Evolutionary conservation across 2,329 filamentous ascomycete species (phyloP), one percentile per base, ranked within the genome.

Genomic region (Pestalotiopsis sp.): DNA sequence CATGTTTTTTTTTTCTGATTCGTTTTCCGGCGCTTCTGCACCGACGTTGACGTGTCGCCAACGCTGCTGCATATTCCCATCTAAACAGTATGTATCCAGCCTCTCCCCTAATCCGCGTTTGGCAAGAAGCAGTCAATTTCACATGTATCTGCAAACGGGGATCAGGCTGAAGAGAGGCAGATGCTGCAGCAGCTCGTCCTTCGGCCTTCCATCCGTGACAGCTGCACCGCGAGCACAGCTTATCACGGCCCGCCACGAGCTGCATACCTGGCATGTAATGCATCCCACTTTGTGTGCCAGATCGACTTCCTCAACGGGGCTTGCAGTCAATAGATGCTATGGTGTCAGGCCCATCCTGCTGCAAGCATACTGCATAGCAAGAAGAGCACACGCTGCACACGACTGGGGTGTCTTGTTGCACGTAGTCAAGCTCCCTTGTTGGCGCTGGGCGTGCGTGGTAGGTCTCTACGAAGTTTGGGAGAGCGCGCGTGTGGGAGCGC

Each of bases 1-100:
- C 64, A 60, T 66, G 31, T 66, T 66, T 66, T 59, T 38, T 20
- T 59, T 59, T 25, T 59, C 56, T 59, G 23, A 27, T 27, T n/a
- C 23, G 57, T 36, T 59, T 36, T 59, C 57, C 27, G 57, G 45
- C 45, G 45, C 45, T 52, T 52, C 45, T 62, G 59, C 59, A 62
- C 4, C 59, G 17, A 14, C 27, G 59, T 39, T 20, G 59, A 20
- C n/a, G 25, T 39, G 17, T 39, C 36, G 27, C 31, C 27, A 20
- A 39, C 27, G 25, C 20, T 36, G 17, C 31, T 62, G 25, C 31
- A 36, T 20, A 62, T 17, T 14, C 31, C 14, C 13, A n/a, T 9
- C 17, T 20, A 52, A 52, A 52, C 20, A n/a, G n/a, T 52, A 52
- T 52, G 45, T 52, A 52, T 52, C n/a, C 11, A 17, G 45, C 20